Base-by-base conservation (phyloP, 495 filamentous ascomycete species). In the Lepraria neglecta region DNA sequence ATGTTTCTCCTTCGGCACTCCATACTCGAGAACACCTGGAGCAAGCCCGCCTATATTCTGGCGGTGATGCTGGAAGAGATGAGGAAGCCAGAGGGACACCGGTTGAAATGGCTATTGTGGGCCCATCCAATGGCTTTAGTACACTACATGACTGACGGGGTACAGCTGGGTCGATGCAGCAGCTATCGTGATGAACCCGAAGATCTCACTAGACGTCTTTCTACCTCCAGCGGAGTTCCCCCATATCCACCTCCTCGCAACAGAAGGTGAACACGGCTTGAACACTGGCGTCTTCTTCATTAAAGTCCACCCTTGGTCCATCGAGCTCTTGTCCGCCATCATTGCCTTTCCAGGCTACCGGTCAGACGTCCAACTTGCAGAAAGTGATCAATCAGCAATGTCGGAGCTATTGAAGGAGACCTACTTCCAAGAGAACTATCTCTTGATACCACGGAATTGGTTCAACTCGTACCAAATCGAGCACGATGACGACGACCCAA, bases 211-310 rank as follows among this genome's bases (percentile, higher is more conserved):
- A 28, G 76, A 81, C 46, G 65, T 70, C 43, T 82, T 83, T 64
- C 69, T 81, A 10, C 80, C 80, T 10, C 78, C 80, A 0, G 56
- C 69, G 14, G 64, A 76, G 43, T 71, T 77, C 59, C 58, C 71
- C 6, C 65, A 78, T 57, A 67, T 79, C 38, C 70, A 81, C 63
- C 52, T 81, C 1, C 58, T 83, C 17, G 73, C 77, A 24, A 72
- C 73, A 1, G 68, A 78, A 56, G 80, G 82, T 71, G 73, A 71
- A 69, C 77, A 82, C 65, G 80, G 80, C 3, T 70, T 82, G 28
- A 83, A 83, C 69, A 80, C 78, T 56, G 79, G 80, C 35, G 74
- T 77, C 27, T 83, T 82, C 62, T 71, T 75, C 3, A 65, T 82
- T 51, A 73, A 77, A 33, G 77, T 46, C 44, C 69, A 71, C 52